Base-by-base conservation (phyloP, 2,329 filamentous ascomycete species). In the Clonostachys rhizophaga region DNA sequence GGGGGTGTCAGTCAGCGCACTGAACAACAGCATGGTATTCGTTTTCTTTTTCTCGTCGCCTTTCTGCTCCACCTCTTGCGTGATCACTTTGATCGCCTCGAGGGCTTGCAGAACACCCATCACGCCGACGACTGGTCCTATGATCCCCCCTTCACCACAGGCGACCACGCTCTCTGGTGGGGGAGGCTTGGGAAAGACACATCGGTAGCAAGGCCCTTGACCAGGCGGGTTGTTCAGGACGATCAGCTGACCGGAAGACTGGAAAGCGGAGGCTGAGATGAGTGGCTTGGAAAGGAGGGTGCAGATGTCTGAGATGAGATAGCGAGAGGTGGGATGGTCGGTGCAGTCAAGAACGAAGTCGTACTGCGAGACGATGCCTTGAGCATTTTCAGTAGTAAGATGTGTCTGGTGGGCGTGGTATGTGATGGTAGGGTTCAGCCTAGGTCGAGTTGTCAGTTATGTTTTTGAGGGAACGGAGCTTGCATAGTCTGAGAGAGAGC, bases 31-130 rank as follows among this genome's bases (percentile, higher is more conserved):
- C 6, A 81, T 61, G 47, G 77, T 64, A 10, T 60, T 61, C 0
- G 54, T 63, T 5, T 59, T 55, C 5, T 55, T 54, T 4, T 53
- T 52, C 8, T 47, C 42, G 14, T 48, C 52, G 7, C 46, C 45
- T n/a, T 62, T 58, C 9, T 58, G 49, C 6, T 56, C 57, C 4
- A 58, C 62, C 12, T 8, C 14, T 33, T 70, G 58, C 0, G 81
- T 76, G 14, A 96, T 75, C n/a, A 96, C 65, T 62, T 95, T 94
- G 58, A 97, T 84, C 0, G 89, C 84, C 67, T 97, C 91, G 2
- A 95, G 72, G 0, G 94, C 92, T 69, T 97, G 94, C 47, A 97
- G 69, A 0, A 96, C 84, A 8, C 94, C 94, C 89, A 99, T 96
- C 1, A 84, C 78, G 0, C 94, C 94, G 0, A 99, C 94, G 0